phyloP scores from a whole-genome alignment of 192 early-diverging fungal species.

The Podila verticillata region DNA sequence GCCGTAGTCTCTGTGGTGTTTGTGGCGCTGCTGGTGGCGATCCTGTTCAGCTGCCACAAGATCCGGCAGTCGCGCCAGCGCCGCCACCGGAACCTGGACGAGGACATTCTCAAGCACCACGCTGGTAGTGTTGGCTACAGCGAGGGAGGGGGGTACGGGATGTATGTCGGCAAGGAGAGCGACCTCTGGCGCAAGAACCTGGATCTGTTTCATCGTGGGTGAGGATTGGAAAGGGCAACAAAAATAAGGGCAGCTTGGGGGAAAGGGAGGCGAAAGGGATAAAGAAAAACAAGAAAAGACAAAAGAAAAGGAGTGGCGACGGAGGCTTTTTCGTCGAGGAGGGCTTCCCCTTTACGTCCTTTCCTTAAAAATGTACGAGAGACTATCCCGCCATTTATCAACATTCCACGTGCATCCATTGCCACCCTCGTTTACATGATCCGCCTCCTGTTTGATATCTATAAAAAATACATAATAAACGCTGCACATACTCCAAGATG shows the following conservation, averaged over 20 bases:
- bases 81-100: slow-evolving; percentile 29
- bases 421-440: too few relatives aligned
- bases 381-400: too few relatives aligned
- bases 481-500: too few relatives aligned
- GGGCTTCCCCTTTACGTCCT: too few relatives aligned
- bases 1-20: slow-evolving; percentile 8
- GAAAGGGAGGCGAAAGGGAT: not conserved
- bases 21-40: slow-evolving; percentile 6
- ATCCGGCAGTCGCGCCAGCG: slow-evolving; percentile 20
- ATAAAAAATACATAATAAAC: too few relatives aligned
- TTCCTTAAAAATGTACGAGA: too few relatives aligned
- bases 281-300: not conserved
- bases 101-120: slow-evolving; percentile 42
- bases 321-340: too few relatives aligned
- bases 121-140: slow-evolving; percentile 37
- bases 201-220: slow-evolving; percentile 43
- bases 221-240: not conserved
- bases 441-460: too few relatives aligned
- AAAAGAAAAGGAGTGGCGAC: too few relatives aligned
- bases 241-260: not conserved
- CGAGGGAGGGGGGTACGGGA: slow-evolving; percentile 36
- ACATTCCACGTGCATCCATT: too few relatives aligned
- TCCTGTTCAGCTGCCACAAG: slow-evolving; percentile 33
- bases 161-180: slow-evolving; percentile 33
- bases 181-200: slow-evolving; percentile 43